Evolutionary conservation across 306 rosid species (phyloP).

Genomic region (Bauhinia variegata): DNA sequence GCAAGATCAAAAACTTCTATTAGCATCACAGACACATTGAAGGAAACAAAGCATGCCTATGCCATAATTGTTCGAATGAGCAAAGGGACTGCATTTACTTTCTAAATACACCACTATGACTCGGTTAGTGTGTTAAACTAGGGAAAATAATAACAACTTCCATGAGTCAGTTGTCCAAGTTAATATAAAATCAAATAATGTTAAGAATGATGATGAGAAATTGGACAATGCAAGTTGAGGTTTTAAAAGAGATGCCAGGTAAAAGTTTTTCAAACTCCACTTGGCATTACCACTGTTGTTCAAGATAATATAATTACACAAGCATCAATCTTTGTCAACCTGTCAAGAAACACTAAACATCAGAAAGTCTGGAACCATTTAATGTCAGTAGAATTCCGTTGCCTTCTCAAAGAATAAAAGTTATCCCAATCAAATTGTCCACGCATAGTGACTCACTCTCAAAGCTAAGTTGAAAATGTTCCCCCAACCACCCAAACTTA

Average conservation of each 20-base stretch:
- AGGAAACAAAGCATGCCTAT: constrained; percentile 10
- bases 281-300: background rate
- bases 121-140: constrained; percentile 5
- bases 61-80: background rate
- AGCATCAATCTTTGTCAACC: background rate
- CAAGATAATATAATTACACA: background rate
- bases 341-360: constrained; percentile 16
- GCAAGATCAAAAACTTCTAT: constrained; percentile 44
- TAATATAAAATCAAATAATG: background rate
- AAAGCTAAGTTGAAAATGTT: background rate
- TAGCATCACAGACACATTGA: constrained; percentile 28
- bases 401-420: constrained; percentile 14
- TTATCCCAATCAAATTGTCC: background rate
- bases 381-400: background rate
- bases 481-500: no score
- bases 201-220: background rate
- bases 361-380: constrained; percentile 6
- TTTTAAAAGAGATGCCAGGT: background rate
- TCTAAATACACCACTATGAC: constrained; percentile 10
- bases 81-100: background rate
- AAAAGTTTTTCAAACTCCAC: background rate
- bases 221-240: background rate
- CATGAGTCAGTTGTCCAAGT: constrained; percentile 9
- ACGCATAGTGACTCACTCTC: background rate
- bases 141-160: background rate